Base-by-base conservation (phyloP, 192 early-diverging fungal genomes). In the Chytriomyces sp. region DNA sequence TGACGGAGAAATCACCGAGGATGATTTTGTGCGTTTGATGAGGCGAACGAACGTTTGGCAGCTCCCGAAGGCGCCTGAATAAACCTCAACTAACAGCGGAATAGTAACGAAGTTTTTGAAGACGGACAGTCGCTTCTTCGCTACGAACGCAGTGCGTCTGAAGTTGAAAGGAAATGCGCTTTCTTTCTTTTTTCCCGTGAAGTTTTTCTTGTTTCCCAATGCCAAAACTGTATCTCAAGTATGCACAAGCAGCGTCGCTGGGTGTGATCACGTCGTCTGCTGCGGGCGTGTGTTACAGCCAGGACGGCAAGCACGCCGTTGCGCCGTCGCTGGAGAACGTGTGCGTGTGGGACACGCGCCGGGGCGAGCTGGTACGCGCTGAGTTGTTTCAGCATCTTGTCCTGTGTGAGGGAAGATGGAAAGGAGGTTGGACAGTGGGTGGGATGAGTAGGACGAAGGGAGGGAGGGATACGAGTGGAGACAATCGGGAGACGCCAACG, bases 261-360 rank as follows among this genome's bases (percentile, higher is more conserved):
- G 96, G 95, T 59, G 84, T 98, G 14, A 89, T 99, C 52, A 75
- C 88, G 64, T 90, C 88, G 62, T 79, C 82, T 3, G 74, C 73
- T 26, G 83, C 90, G 22, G 94, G 94, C 65, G 86, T 86, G 17
- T 77, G 91, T 30, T 93, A 91, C 55, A 90, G 91, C 75, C 61
- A 74, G 28, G 84, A 78, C 2, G 94, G 90, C 38, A 91, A 86
- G 78, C 78, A 86, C 60, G 91, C 91, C 55, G 82, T 96, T 30
- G 84, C 92, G 1, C 90, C 95, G 12, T 89, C 92, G 2, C 86
- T 99, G 36, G 94, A 96, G 77, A 85, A 88, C 63, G 87, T 94
- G 54, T 77, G 84, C 52, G 77, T 95, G 28, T 98, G 93, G 93
- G 91, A 98, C 76, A 81, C 92, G 39, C 91, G 92, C 75, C 92